A percentile compares a stretch with the other conserved stretches of the same genome.
phyloP scores from a whole-genome alignment of 306 rosid species.

The Cicer chorassanicum region DNA sequence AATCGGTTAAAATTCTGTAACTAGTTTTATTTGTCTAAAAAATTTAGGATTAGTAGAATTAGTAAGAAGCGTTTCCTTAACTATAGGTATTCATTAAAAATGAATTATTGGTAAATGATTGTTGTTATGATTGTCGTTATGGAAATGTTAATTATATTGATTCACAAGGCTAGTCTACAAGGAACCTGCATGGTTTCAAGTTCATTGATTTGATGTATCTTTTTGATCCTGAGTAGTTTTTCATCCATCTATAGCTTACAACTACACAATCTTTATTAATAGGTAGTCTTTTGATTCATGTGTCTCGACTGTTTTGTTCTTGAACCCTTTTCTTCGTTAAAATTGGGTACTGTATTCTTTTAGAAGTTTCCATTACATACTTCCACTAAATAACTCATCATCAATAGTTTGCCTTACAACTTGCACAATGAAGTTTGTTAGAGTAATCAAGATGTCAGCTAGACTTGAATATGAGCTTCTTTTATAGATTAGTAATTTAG shows the following conservation, averaged over 20 bases:
- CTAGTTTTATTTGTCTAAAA: not conserved
- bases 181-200: too few species aligned
- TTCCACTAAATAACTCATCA: not conserved
- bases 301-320: not conserved
- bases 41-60: not conserved
- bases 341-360: slow-evolving; percentile 6
- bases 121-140: not conserved
- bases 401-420: slow-evolving; percentile 27
- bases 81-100: not conserved
- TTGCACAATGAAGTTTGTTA: not conserved
- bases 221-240: slow-evolving; percentile 14
- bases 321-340: not conserved
- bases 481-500: slow-evolving; percentile 8
- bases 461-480: not conserved
- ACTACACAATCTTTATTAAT: not conserved
- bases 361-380: not conserved
- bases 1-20: not conserved
- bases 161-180: not conserved
- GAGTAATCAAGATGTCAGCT: slow-evolving; percentile 2
- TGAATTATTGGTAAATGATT: not conserved
- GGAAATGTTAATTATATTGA: not conserved
- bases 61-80: too few species aligned
- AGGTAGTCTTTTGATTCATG: too few species aligned
- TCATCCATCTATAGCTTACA: not conserved
- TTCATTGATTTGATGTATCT: not conserved